Base-by-base conservation (phyloP, 495 filamentous ascomycete species). In the Annulohypoxylon nitens region DNA sequence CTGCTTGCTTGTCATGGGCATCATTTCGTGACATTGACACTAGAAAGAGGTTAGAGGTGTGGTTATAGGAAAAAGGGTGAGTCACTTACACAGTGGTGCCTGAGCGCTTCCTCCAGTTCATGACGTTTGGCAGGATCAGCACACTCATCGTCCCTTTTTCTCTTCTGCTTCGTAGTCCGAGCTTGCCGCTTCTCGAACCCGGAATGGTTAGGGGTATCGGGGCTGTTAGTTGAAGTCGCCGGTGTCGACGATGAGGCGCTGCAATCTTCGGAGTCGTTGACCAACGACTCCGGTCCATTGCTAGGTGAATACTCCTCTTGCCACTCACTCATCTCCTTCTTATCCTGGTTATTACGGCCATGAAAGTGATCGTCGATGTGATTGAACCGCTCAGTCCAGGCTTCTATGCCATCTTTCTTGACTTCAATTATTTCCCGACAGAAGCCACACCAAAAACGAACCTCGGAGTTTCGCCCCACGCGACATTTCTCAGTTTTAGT, bases 371-470 rank as follows among this genome's bases (percentile, higher is more conserved):
- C 83, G 69, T 94, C 94, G 53, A 97, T 95, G 79, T 98, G 95
- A 76, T 96, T 89, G 76, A 94, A 95, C 3, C 95, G 86, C 77
- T 93, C 91, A 61, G 92, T 89, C 86, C 88, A 90, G 0, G 90
- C 91, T 14, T 85, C 87, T 2, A 86, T 71, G 0, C 88, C 88
- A 7, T 83, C 80, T 16, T 83, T 84, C 41, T 85, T 79, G 12
- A 94, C 83, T 14, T 82, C 76, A 10, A 94, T 83, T 6, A 90
- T 84, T 11, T 80, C 76, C 39, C 79, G 77, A 76, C 95, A 97
- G 76, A 97, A 97, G 0, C 95, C 95, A 73, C 95, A 98, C 94
- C 94, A 97, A 79, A 95, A 97, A 5, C 87, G 85, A 14, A 82
- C 80, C 65, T 92, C 88, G 39, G 86, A 88, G 66, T 92, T 91